These are phyloP conservation scores for Funneliformis mosseae DNA, from an alignment of 192 early-diverging fungal genomes.

Conservation along the genomic window DNA sequence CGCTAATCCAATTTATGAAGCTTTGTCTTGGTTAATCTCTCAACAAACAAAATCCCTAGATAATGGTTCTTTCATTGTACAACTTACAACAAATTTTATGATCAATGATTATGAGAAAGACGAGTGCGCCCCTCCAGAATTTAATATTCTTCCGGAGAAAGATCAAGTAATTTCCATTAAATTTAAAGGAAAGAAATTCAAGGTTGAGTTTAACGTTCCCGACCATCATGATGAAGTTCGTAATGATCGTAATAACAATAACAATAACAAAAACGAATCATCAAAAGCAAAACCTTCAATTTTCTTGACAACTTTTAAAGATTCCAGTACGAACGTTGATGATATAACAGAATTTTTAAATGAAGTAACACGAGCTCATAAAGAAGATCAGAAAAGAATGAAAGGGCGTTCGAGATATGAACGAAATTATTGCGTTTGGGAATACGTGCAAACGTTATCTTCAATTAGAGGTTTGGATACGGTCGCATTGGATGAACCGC, in stretches of 20 bases:
- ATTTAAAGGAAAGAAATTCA: slow-evolving; percentile 9
- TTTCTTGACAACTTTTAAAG: not conserved
- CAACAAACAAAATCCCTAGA: slow-evolving; percentile 23
- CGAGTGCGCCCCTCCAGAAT: not conserved
- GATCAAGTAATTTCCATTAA: slow-evolving; percentile 5
- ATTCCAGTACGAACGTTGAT: slow-evolving; percentile 17
- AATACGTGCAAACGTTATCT: slow-evolving; percentile 1
- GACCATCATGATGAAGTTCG: not conserved
- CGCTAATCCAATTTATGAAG: not conserved
- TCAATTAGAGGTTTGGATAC: slow-evolving; percentile 46
- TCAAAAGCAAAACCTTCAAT: slow-evolving; percentile 25
- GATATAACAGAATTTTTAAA: slow-evolving; percentile 8
- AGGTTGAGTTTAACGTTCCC: slow-evolving; percentile 1
- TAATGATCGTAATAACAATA: not conserved
- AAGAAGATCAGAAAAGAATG: slow-evolving; percentile 5
- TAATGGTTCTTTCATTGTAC: slow-evolving; percentile 1
- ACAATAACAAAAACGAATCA: not conserved
- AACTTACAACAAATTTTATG: not conserved
- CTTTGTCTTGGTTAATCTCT: slow-evolving; percentile 23
- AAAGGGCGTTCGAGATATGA: slow-evolving; percentile 7
- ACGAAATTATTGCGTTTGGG: slow-evolving; percentile 8
- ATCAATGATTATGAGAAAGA: not conserved
- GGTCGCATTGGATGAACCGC: slow-evolving; percentile 52
- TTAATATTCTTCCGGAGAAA: slow-evolving; percentile 4
- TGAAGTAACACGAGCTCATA: slow-evolving; percentile 24